Evolutionary conservation across 176 grass and related monocot species (phyloP).

Genomic region (Triticum timopheevii): DNA sequence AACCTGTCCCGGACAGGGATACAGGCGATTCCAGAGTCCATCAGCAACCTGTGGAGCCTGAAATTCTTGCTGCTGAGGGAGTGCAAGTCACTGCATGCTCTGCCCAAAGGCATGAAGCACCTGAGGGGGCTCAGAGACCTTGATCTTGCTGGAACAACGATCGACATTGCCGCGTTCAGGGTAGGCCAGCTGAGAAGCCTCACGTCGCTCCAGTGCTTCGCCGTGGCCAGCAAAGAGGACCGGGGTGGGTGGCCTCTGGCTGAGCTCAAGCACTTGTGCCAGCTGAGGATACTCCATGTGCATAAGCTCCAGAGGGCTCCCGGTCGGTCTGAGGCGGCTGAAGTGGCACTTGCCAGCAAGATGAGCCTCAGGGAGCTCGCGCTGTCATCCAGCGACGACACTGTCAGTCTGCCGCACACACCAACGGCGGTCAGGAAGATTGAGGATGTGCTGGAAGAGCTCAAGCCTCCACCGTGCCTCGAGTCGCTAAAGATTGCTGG

Average conservation of each 20-base stretch:
- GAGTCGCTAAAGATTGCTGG: conserved; percentile 63
- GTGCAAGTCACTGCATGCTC: conserved; percentile 53
- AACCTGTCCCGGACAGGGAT: conserved; percentile 70
- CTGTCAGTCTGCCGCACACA: conserved; percentile 22
- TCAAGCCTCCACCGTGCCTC: conserved; percentile 54
- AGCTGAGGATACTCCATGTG: conserved; percentile 59
- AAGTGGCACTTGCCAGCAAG: conserved; percentile 40
- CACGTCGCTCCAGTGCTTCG: conserved; percentile 47
- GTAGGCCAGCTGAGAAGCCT: conserved; percentile 62
- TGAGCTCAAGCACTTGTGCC: conserved; percentile 60
- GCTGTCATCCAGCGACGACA: conserved; percentile 42
- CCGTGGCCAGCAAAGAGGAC: conserved; percentile 33
- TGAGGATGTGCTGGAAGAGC: conserved; percentile 52
- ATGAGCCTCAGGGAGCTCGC: conserved; percentile 56
- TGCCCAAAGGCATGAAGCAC: conserved; percentile 62
- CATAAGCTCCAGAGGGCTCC: conserved; percentile 54
- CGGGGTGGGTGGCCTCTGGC: conserved; percentile 47
- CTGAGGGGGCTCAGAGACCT: conserved; percentile 66
- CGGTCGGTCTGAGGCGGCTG: conserved; percentile 38
- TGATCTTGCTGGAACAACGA: conserved; percentile 53
- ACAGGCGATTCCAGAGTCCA: conserved; percentile 51
- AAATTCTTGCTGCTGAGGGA: conserved; percentile 65
- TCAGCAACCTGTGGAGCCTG: conserved; percentile 49
- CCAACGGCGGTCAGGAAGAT: conserved; percentile 32
- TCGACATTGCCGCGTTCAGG: conserved; percentile 39